Evolutionary conservation across 2,329 filamentous ascomycete species (phyloP), one percentile per base, ranked within the genome.

Genomic region (Trichoderma sp.): DNA sequence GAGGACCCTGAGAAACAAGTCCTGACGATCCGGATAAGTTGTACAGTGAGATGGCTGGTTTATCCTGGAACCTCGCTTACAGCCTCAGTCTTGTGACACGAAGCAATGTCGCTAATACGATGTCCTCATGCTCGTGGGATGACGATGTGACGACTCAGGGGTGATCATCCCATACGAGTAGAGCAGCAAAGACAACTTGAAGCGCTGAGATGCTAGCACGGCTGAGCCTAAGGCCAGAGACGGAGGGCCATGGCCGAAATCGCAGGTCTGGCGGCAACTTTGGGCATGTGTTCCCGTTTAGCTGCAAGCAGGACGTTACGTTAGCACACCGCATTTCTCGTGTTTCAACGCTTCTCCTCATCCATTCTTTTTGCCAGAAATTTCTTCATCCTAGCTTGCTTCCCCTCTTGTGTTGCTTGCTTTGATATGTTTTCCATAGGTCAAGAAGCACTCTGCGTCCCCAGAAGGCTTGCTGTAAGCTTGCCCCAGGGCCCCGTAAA

Each of bases 401-500:
- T 49, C 43, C 31, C 33, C 37, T 57, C 63, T 35, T 58, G 35
- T 43, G 52, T 58, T 57, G 63, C 53, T 58, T 56, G 33, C 52
- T 47, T 47, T 24, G 62, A 29, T 52, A 49, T 55, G 47, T 40
- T 11, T 24, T 49, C n/a, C n/a, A 11, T 24, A 29, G 63, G 10
- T 27, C 31, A 65, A 49, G 57, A 47, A 29, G 53, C 62, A 65
- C 37, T 35, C 35, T 29, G 35, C 33, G 63, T 53, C 66, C 31
- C 66, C 66, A 69, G 62, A 69, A 14, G 61, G 68, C 68, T 69
- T 69, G 62, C 62, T 47, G 40, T 62, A 67, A 59, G 52, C 37
- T 24, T 27, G 24, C 52, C 60, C 53, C 59, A 65, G 53, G 33
- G 61, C 68, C 68, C 59, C 68, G 55, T 69, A 55, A 29, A 37